A percentile compares a stretch with the other conserved stretches of the same genome.
Evolutionary conservation across 2,329 filamentous ascomycete genomes (phyloP).

Genomic region (Myotisia sp.): DNA sequence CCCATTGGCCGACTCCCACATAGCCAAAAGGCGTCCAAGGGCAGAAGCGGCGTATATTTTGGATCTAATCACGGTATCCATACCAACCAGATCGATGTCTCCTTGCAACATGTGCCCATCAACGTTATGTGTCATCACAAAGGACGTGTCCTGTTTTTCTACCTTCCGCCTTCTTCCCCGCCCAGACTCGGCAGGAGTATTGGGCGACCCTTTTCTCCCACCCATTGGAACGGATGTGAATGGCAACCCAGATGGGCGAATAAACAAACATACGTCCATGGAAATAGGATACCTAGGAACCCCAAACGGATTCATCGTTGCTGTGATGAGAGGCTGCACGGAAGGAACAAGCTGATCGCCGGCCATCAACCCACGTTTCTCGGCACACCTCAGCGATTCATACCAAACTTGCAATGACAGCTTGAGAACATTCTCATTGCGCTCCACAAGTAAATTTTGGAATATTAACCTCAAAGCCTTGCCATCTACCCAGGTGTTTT

Average conservation of each 20-base stretch:
- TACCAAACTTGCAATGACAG: constrained; percentile 80
- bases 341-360: constrained; percentile 60
- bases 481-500: constrained; percentile 83
- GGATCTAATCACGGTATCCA: constrained; percentile 75
- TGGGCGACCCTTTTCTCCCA: constrained; percentile 27
- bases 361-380: constrained; percentile 43
- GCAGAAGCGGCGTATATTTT: constrained; percentile 77
- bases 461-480: constrained; percentile 79
- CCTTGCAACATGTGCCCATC: constrained; percentile 97
- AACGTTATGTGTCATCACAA: constrained; percentile 71
- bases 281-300: constrained; percentile 80
- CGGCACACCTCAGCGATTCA: constrained; percentile 56
- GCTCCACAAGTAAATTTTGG: constrained; percentile 88
- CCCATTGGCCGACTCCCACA: constrained; percentile 47
- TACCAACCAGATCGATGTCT: constrained; percentile 84
- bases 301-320: constrained; percentile 82
- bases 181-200: constrained; percentile 36
- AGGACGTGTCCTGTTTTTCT: constrained; percentile 61
- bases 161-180: constrained; percentile 71
- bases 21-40: constrained; percentile 67
- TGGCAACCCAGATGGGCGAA: constrained; percentile 79
- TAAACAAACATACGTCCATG: constrained; percentile 79
- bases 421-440: constrained; percentile 67
- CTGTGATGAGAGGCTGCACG: constrained; percentile 64
- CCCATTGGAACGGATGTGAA: constrained; percentile 42